Conservation (phyloP, 495 filamentous ascomycete genomes). For the Aeminium ludgeri region DNA sequence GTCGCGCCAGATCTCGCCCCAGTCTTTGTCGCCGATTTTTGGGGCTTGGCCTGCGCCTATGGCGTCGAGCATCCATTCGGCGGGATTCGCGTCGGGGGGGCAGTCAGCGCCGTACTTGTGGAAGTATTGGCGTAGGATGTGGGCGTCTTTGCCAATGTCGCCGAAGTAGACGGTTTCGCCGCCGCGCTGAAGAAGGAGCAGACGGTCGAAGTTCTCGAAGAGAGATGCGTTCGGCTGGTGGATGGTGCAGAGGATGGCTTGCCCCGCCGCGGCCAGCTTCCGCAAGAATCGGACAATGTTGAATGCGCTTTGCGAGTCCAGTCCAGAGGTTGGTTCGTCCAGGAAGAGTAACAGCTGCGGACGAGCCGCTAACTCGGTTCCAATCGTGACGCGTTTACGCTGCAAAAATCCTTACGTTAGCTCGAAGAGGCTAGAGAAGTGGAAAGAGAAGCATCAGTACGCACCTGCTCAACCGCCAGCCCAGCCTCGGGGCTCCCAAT, state of each 20-base stretch:
- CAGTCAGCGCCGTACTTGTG: conserved; percentile 37
- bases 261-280: conserved; percentile 66
- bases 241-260: conserved; percentile 83
- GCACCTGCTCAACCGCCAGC: conserved; percentile 53
- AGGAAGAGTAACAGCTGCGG: conserved; percentile 75
- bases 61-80: conserved; percentile 78
- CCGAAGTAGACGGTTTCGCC: conserved; percentile 53
- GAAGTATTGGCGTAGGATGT: conserved; percentile 27
- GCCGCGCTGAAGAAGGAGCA: conserved; percentile 47
- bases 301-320: conserved; percentile 73
- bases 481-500: conserved; percentile 62
- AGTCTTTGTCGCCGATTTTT: conserved; percentile 56
- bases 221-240: conserved; percentile 78
- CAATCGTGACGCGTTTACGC: conserved; percentile 79
- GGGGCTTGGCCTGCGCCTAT: conserved; percentile 65
- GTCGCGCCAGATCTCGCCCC: conserved; percentile 63
- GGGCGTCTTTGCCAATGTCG: conserved; percentile 43
- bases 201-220: conserved; percentile 63
- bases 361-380: conserved; percentile 72
- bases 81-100: conserved; percentile 49
- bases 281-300: conserved; percentile 79
- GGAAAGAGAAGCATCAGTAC: too few relatives aligned
- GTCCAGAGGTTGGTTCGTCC: conserved; percentile 78
- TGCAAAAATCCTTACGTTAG: conserved; percentile 23
- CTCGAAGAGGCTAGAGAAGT: too few relatives aligned